Evolutionary conservation across 2,329 filamentous ascomycete genomes (phyloP), one percentile per base, ranked within the genome.

Genomic region (Coniochaeta sp.): DNA sequence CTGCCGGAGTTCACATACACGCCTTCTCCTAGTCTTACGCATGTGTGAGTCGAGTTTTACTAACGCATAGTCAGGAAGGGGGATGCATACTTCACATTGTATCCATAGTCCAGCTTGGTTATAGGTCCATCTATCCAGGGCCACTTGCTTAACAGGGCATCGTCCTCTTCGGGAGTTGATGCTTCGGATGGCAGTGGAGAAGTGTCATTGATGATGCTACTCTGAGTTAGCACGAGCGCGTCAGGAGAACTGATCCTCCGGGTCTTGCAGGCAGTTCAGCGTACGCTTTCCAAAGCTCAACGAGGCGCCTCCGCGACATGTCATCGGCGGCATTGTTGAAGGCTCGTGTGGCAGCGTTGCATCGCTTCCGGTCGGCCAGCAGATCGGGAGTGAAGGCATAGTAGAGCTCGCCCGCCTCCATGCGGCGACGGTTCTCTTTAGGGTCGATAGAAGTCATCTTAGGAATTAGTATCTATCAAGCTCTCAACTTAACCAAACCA

Each of bases 1-100:
- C 81, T 85, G 67, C 89, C 85, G 64, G 78, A 83, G 69, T 79
- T 95, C 65, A 95, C 77, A 61, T 84, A 94, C 13, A 88, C 87
- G 51, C 83, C 82, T 42, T 79, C 71, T 16, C 87, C 89, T 7
- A 91, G 65, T 52, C 76, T 78, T 53, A 20, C 35, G 13, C 4
- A 28, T 6, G 7, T 7, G 30, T 35, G 13, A 48, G 33, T 14
- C 14, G 46, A 5, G 47, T 10, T 22, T 24, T 20, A 27, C 30
- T 49, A 12, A 49, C 31, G n/a, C n/a, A 14, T 24, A n/a, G n/a
- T n/a, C n/a, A n/a, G n/a, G 47, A 27, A 33, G 24, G 12, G 7
- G 33, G 42, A 12, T 24, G 22, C 64, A 42, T 64, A 78, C 75
- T 70, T 79, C 45, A 92, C 72, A 56, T 94, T 91, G 60, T 77